Evolutionary conservation across 192 early-diverging fungal genomes (phyloP).

Genomic region (Rhizophagus sp.): DNA sequence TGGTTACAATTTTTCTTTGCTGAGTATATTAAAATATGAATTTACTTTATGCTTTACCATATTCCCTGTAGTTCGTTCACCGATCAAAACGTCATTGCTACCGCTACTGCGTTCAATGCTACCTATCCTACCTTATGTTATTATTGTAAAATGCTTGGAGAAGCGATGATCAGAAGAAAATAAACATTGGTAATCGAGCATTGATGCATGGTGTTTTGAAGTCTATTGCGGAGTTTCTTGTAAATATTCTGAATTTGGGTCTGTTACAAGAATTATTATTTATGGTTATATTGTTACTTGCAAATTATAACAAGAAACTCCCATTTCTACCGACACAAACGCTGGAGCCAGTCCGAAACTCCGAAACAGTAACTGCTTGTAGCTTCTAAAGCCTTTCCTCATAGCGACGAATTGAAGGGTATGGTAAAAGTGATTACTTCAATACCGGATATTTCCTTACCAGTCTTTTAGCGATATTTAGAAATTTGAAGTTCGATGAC

Average conservation of each 20-base stretch:
- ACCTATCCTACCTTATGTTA: slow-evolving; percentile 25
- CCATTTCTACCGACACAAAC: slow-evolving; percentile 13
- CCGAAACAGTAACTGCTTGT: not conserved
- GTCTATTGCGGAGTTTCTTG: slow-evolving; percentile 20
- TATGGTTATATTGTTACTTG: not conserved
- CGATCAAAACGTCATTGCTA: not conserved
- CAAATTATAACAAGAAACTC: not conserved
- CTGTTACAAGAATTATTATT: not conserved
- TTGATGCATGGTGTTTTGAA: slow-evolving; percentile 28
- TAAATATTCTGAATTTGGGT: slow-evolving; percentile 1
- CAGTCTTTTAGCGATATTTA: no score
- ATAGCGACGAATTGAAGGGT: no score
- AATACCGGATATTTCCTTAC: no score
- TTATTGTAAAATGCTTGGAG: slow-evolving; percentile 15
- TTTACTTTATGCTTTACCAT: not conserved
- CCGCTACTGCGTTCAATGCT: slow-evolving; percentile 5
- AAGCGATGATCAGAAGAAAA: slow-evolving; percentile 5
- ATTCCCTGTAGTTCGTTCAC: not conserved
- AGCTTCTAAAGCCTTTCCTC: no score
- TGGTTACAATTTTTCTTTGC: no score
- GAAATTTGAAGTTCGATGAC: no score
- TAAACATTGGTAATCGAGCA: slow-evolving; percentile 17
- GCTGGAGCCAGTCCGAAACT: no score
- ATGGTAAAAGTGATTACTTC: no score
- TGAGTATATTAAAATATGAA: not conserved